These are phyloP conservation scores for Geotrichum reessii DNA, from an alignment of 1,139 yeast genomes.

Conservation along the genomic window DNA sequence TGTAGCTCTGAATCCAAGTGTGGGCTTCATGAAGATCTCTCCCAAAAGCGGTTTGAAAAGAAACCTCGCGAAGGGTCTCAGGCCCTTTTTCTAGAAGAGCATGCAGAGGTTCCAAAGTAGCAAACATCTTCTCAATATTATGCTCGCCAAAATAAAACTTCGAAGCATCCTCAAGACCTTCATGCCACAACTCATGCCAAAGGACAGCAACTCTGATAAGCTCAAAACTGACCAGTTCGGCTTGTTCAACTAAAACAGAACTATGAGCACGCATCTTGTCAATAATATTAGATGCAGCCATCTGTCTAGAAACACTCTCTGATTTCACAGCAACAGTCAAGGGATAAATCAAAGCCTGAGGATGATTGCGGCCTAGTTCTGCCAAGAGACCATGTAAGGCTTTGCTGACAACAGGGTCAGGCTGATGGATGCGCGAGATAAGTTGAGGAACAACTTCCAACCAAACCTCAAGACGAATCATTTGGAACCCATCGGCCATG, in stretches of 20 bases:
- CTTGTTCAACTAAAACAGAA: constrained; percentile 78
- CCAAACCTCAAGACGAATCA: constrained; percentile 92
- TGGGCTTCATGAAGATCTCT: constrained; percentile 88
- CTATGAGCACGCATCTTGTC: constrained; percentile 91
- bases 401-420: constrained; percentile 75
- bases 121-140: constrained; percentile 90
- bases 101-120: constrained; percentile 84
- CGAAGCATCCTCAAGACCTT: constrained; percentile 94
- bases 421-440: constrained; percentile 94
- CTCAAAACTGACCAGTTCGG: constrained; percentile 90
- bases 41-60: constrained; percentile 91
- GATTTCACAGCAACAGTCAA: constrained; percentile 94
- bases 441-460: constrained; percentile 91
- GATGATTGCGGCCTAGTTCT: constrained; percentile 90
- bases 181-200: constrained; percentile 99
- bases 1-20: constrained; percentile 85
- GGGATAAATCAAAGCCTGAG: constrained; percentile 94
- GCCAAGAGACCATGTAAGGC: constrained; percentile 75
- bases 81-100: constrained; percentile 53
- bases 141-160: constrained; percentile 90
- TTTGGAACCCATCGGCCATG: constrained; percentile 81
- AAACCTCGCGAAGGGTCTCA: constrained; percentile 85
- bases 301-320: constrained; percentile 80
- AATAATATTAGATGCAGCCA: constrained; percentile 85
- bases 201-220: constrained; percentile 89